Conservation (phyloP, 2,329 filamentous ascomycete species). For the Trichoderma endophyticum region DNA sequence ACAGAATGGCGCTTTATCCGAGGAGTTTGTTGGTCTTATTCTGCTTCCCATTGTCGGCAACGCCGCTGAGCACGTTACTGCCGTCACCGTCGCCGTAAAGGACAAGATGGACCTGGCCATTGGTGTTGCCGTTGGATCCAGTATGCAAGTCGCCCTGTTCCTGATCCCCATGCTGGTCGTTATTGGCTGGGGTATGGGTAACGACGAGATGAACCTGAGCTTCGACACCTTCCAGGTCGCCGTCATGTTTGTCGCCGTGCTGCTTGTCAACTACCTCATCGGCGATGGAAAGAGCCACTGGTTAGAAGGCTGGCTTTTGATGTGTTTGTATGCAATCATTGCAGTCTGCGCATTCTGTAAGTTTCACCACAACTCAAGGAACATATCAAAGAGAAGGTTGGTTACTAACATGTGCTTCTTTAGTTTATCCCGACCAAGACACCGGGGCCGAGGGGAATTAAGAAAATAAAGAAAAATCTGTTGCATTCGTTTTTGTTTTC, state of each 20-base stretch:
- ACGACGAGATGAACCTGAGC: slow-evolving; percentile 73
- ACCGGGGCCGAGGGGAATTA: not conserved
- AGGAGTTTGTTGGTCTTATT: slow-evolving; percentile 77
- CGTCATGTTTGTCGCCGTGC: slow-evolving; percentile 76
- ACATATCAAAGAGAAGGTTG: not conserved
- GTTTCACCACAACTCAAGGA: slow-evolving; percentile 28
- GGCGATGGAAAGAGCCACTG: slow-evolving; percentile 81
- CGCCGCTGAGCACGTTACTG: slow-evolving; percentile 77
- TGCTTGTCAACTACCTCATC: slow-evolving; percentile 84
- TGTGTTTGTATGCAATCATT: slow-evolving; percentile 78
- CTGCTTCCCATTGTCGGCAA: slow-evolving; percentile 81
- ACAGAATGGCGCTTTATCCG: slow-evolving; percentile 55
- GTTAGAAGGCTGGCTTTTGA: slow-evolving; percentile 72
- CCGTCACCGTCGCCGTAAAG: slow-evolving; percentile 75
- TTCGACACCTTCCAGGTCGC: slow-evolving; percentile 90
- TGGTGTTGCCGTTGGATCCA: slow-evolving; percentile 74
- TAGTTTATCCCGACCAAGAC: slow-evolving; percentile 20
- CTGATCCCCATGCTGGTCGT: slow-evolving; percentile 74
- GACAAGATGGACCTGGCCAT: slow-evolving; percentile 85
- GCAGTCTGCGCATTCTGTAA: slow-evolving; percentile 64
- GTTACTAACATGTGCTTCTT: not conserved
- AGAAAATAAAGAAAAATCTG: not conserved
- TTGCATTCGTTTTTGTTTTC: not conserved
- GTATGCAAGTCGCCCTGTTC: slow-evolving; percentile 78
- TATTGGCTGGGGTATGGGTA: slow-evolving; percentile 71